Conservation (phyloP, 192 early-diverging fungal genomes). For the Coemansia sp. region DNA sequence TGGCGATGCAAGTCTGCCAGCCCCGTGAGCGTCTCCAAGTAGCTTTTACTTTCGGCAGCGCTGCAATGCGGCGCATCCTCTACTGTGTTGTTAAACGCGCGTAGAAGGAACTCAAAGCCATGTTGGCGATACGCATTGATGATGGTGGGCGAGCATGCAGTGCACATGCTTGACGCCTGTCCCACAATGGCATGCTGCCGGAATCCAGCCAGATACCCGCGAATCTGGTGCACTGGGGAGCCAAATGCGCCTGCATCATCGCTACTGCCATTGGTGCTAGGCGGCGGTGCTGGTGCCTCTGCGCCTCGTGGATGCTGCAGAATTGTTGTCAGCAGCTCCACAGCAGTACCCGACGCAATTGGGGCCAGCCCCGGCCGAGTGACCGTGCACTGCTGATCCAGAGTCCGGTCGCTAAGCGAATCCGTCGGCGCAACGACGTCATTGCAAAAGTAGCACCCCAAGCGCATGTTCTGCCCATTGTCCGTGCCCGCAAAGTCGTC, state of each 20-base stretch:
- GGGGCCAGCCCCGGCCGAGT: slow-evolving; percentile 93
- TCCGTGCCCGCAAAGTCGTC: slow-evolving; percentile 5
- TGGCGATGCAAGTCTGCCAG: slow-evolving; percentile 75
- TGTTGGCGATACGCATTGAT: slow-evolving; percentile 62
- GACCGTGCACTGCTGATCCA: slow-evolving; percentile 99
- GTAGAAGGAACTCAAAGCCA: slow-evolving; percentile 72
- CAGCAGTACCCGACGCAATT: slow-evolving; percentile 80
- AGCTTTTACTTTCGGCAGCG: slow-evolving; percentile 52
- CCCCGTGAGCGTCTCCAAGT: slow-evolving; percentile 85
- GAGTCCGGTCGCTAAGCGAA: slow-evolving; percentile 86
- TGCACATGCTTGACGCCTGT: slow-evolving; percentile 82
- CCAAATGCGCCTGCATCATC: slow-evolving; percentile 59
- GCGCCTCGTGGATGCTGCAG: slow-evolving; percentile 68
- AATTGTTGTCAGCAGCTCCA: slow-evolving; percentile 86
- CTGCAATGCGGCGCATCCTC: slow-evolving; percentile 32
- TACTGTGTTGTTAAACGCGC: slow-evolving; percentile 60
- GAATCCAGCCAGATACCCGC: slow-evolving; percentile 87
- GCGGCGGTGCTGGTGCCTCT: slow-evolving; percentile 41
- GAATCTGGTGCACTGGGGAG: slow-evolving; percentile 89
- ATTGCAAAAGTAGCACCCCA: slow-evolving; percentile 99
- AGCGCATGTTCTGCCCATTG: slow-evolving; percentile 6
- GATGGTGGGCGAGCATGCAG: slow-evolving; percentile 75
- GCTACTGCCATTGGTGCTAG: not conserved
- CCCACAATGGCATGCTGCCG: slow-evolving; percentile 80
- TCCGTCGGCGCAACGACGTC: slow-evolving; percentile 96